phyloP scores from a whole-genome alignment of 169 alveolate species.

The Cryptosporidium sp. region DNA sequence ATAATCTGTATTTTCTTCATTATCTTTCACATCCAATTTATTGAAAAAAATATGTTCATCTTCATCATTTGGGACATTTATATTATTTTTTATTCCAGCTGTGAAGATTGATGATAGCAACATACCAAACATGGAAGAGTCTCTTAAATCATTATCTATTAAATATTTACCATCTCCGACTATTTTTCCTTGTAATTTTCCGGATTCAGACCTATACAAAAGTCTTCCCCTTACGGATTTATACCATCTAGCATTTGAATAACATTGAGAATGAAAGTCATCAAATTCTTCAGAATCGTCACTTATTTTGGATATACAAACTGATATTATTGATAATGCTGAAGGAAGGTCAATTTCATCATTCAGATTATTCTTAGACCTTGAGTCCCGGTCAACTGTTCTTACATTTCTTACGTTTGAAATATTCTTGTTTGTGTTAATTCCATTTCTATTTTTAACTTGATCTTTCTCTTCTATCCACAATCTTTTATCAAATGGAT shows the following conservation, averaged over 20 bases:
- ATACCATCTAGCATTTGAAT: constrained; percentile 57
- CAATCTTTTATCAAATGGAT: constrained; percentile 50
- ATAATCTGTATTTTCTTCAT: constrained; percentile 32
- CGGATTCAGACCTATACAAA: constrained; percentile 11
- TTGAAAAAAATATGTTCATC: constrained; percentile 59
- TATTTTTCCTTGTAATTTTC: background rate
- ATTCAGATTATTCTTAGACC: background rate
- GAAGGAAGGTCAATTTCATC: constrained; percentile 54
- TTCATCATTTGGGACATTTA: constrained; percentile 71
- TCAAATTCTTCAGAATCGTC: background rate
- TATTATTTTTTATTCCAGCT: constrained; percentile 41
- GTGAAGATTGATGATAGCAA: constrained; percentile 49
- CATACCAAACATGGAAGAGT: constrained; percentile 67
- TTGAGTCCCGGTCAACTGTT: background rate
- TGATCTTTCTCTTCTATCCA: constrained; percentile 23
- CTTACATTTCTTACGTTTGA: constrained; percentile 6
- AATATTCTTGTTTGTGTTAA: background rate
- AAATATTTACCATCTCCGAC: background rate
- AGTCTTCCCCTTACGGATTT: constrained; percentile 52
- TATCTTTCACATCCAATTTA: constrained; percentile 13
- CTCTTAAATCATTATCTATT: constrained; percentile 43
- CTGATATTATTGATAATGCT: constrained; percentile 35
- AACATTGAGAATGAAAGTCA: constrained; percentile 3
- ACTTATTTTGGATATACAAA: constrained; percentile 21
- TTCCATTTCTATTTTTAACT: background rate